These are phyloP conservation scores for Arthromyces matolae DNA, from an alignment of 768 basidiomycete species.

Conservation along the genomic window DNA sequence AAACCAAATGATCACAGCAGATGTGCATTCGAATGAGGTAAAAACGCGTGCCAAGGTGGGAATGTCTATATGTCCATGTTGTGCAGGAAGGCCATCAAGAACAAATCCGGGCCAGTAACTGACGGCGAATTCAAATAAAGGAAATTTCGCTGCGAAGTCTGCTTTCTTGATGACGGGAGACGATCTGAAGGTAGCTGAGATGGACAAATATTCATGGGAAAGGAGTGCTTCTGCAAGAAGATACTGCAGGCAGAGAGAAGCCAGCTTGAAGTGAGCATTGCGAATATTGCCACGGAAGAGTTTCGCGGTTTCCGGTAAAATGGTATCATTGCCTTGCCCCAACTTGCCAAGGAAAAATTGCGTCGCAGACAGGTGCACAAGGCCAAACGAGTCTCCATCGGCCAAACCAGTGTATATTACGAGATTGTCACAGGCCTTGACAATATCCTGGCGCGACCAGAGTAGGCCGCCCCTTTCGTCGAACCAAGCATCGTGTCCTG, in stretches of 20 bases:
- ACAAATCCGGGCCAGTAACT: background rate
- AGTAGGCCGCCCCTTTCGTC: slow-evolving; percentile 3
- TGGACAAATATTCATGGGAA: background rate
- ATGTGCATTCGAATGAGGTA: too few species aligned
- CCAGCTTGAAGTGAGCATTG: background rate
- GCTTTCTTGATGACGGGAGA: background rate
- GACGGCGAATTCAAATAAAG: slow-evolving; percentile 4
- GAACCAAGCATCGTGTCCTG: background rate
- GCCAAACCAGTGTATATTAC: slow-evolving; percentile 1
- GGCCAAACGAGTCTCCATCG: slow-evolving; percentile 1
- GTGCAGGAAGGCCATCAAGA: background rate
- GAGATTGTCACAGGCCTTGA: slow-evolving; percentile 9
- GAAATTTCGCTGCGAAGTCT: background rate
- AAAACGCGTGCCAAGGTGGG: too few species aligned
- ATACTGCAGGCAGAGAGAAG: slow-evolving; percentile 2
- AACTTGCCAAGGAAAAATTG: background rate
- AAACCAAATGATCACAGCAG: too few species aligned
- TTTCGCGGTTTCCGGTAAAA: background rate
- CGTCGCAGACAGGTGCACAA: slow-evolving; percentile 6
- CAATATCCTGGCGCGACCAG: slow-evolving; percentile 10
- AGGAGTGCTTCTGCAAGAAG: background rate
- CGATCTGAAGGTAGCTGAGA: background rate
- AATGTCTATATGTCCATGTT: too few species aligned
- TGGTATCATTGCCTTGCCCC: background rate
- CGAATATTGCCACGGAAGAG: slow-evolving; percentile 1